These are phyloP conservation scores for Blastobotrys malaysiensis DNA, from an alignment of 1,139 yeast genomes.

Conservation along the genomic window DNA sequence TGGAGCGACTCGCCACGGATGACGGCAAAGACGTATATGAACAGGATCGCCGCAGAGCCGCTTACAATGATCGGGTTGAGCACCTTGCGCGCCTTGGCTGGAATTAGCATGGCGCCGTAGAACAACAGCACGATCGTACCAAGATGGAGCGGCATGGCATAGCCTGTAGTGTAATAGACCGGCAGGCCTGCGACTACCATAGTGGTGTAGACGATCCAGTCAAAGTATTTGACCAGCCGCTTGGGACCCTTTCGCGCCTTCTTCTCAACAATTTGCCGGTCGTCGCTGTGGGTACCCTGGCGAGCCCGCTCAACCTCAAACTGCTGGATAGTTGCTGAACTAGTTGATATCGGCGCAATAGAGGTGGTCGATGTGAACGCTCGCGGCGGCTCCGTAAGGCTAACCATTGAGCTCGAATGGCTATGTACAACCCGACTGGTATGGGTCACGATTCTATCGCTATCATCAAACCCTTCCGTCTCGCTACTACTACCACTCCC, in stretches of 20 bases:
- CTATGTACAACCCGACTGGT: background rate
- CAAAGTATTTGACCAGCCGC: constrained; percentile 44
- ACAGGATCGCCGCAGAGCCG: constrained; percentile 55
- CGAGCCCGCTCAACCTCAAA: too few relatives aligned
- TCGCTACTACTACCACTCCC: background rate
- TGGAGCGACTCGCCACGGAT: constrained; percentile 43
- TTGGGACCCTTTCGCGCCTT: background rate
- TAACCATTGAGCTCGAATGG: background rate
- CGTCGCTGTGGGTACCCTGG: too few relatives aligned
- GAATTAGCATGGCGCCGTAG: constrained; percentile 46
- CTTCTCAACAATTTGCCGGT: background rate
- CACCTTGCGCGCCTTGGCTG: constrained; percentile 45
- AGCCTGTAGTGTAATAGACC: constrained; percentile 40
- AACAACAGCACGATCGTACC: constrained; percentile 55
- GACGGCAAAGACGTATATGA: constrained; percentile 53
- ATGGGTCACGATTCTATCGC: background rate
- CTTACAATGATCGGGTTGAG: constrained; percentile 68
- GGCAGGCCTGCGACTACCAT: constrained; percentile 48
- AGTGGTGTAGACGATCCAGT: constrained; percentile 47
- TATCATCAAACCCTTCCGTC: background rate
- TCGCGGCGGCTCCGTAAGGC: background rate
- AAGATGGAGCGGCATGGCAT: constrained; percentile 59
- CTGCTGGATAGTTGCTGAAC: background rate
- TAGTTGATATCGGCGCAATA: background rate
- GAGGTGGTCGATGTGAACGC: background rate